Evolutionary conservation across 192 early-diverging fungal genomes (phyloP), one percentile per base, ranked within the genome.

Genomic region (Coemansia sp.): DNA sequence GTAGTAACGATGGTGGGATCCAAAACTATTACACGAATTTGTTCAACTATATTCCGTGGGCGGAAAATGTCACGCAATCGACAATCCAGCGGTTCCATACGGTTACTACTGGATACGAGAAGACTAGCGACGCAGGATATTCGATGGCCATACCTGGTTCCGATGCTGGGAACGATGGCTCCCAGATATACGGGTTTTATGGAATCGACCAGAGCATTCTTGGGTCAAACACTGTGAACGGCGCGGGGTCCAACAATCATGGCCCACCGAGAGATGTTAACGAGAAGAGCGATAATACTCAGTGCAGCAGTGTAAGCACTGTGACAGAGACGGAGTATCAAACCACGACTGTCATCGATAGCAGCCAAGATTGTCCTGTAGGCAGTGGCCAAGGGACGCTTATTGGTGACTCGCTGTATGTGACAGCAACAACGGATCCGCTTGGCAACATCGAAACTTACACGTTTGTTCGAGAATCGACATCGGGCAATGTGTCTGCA

Each of bases 11-110:
- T 18, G 55, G 28, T n/a, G 30, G 31, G n/a, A 57, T 57, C 30
- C 26, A 7, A 31, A 34, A 57, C 55, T 57, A 33, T 57, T 57
- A 57, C n/a, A 57, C 55, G 1, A 57, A 57, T 16, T 18, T 34
- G 6, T 31, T 57, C 13, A 65, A 65, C 37, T 65, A 57, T 33
- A 65, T 65, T 31, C 63, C 63, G 6, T 65, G 63, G 63, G 39
- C 30, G 0, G 55, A 56, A 4, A 20, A 42, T n/a, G 55, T 21
- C 26, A 43, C 40, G n/a, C 26, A 49, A 21, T 18, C 26, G 31
- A 13, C 29, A 18, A 34, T 57, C 0, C 18, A 5, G 31, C 55
- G 55, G 30, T 33, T 33, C 29, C 55, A 57, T 16, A 20, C 1
- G 12, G 26, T 8, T 18, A 34, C 31, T 5, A 57, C 26, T 7